Conservation (phyloP, 768 basidiomycete species). For the Pleurotus eryngii region DNA sequence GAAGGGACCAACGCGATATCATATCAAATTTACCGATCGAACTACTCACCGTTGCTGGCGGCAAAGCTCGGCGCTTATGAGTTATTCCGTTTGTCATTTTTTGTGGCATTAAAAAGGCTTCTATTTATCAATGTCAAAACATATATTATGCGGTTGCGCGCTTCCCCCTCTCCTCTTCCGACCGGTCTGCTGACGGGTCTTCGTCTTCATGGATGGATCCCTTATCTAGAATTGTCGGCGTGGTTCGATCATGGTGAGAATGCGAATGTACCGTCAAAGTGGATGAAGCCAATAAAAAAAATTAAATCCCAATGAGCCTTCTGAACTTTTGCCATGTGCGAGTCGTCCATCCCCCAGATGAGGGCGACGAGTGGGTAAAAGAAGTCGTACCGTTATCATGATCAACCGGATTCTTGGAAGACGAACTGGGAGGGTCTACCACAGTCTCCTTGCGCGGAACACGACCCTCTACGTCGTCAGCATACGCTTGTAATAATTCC, state of each 20-base stretch:
- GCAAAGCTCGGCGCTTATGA: conserved; percentile 3
- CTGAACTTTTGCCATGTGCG: conserved; percentile 65
- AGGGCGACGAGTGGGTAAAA: conserved; percentile 56
- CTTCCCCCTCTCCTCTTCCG: conserved; percentile 38
- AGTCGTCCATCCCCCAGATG: conserved; percentile 66
- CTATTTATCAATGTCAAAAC: neutral
- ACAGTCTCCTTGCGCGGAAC: conserved; percentile 9
- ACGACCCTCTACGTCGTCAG: conserved; percentile 87
- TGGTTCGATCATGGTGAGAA: conserved; percentile 16
- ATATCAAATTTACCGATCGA: conserved; percentile 8
- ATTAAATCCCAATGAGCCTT: conserved; percentile 68
- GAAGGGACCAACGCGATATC: conserved; percentile 7
- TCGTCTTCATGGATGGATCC: conserved; percentile 13
- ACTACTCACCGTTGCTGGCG: neutral
- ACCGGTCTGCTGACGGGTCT: conserved; percentile 26
- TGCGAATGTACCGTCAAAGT: conserved; percentile 19
- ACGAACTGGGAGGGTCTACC: neutral
- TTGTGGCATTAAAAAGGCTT: conserved; percentile 1
- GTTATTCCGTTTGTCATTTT: neutral
- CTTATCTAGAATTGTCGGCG: conserved; percentile 19
- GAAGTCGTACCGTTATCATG: conserved; percentile 74
- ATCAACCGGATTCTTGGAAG: conserved; percentile 5
- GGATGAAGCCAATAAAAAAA: conserved; percentile 43
- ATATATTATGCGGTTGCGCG: conserved; percentile 12
- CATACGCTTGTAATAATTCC: conserved; percentile 84